These are phyloP conservation scores for Ustilago lituana DNA, from an alignment of 1,284 basidiomycete species.

Conservation along the genomic window DNA sequence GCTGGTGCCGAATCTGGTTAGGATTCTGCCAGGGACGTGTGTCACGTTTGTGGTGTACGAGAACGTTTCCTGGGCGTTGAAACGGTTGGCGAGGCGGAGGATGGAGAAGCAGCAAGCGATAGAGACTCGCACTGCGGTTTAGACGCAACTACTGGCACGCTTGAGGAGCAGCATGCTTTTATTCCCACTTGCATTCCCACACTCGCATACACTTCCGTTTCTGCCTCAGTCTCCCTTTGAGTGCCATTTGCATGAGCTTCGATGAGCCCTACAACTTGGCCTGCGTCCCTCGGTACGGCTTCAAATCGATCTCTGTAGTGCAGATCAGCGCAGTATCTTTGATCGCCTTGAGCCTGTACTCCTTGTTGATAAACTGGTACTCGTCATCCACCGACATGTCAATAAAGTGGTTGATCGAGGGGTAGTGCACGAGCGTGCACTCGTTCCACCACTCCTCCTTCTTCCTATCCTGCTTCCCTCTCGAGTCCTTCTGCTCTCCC, in stretches of 20 bases:
- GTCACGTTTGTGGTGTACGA: conserved; percentile 99
- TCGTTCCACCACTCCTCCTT: conserved; percentile 51
- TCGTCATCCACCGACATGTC: conserved; percentile 51
- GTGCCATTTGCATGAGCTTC: too few relatives aligned
- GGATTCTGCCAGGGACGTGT: conserved; percentile 95
- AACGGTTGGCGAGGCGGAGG: conserved; percentile 30
- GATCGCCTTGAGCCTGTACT: conserved; percentile 38
- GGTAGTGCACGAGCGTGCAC: conserved; percentile 45
- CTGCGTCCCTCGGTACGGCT: background rate
- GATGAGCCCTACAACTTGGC: conserved; percentile 16
- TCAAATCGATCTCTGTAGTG: conserved; percentile 36
- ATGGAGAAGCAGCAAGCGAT: conserved; percentile 8
- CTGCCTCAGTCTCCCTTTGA: too few relatives aligned
- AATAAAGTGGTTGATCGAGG: conserved; percentile 48
- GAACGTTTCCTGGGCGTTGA: conserved; percentile 71
- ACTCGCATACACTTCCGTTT: too few relatives aligned
- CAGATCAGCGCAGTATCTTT: conserved; percentile 48
- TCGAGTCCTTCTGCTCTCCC: conserved; percentile 11
- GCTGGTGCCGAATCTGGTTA: conserved; percentile 91
- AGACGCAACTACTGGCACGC: too few relatives aligned
- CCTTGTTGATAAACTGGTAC: conserved; percentile 48
- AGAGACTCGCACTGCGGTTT: conserved; percentile 10
- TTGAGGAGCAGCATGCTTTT: too few relatives aligned
- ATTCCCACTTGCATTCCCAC: too few relatives aligned
- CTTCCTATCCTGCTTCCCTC: conserved; percentile 5